Base-by-base conservation (phyloP, 441 rosid genomes). In the Pelargonium australe region DNA sequence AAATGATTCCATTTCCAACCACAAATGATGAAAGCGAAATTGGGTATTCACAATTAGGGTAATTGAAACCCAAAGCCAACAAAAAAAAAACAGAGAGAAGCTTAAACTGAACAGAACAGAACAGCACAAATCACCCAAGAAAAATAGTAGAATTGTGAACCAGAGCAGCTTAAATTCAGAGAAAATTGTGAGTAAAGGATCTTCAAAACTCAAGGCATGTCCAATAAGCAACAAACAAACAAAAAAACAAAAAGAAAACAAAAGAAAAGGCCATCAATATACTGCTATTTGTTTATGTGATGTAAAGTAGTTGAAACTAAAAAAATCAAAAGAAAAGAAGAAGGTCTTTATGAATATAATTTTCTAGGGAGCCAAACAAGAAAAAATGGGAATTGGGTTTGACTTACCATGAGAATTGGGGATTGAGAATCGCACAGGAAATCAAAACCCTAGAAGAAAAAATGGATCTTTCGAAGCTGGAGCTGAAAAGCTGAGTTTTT, bases 211-310 rank as follows among this genome's bases (percentile, higher is more conserved):
- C 3, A 58, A 23, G 3, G 10, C 31, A 58, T 12, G 34, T 20
- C 63, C 63, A 58, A 58, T 20, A 58, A 58, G 63, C 63, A 58
- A 58, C 62, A 20, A 49, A 49, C 34, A 31, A 31, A 31, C 34
- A 31, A 31, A 31, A 4, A 31, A 31, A 31, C 34, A 31, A 31
- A 31, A 31, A 31, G 34, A 1, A 31, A 31, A 31, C 34, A 16
- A 58, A 57, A 9, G 13, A 57, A 58, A 58, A 20, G 63, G n/a
- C 31, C 23, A 23, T 58, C 13, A 58, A 58, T 20, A 58, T 8
- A 58, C 3, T 11, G n/a, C 12, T 49, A 49, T 49, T 49, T 49
- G 55, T 4, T 49, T n/a, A 19, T 53, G 60, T 53, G 20, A 57
- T 53, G 19, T 1, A 5, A 13, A 8, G 5, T 57, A 31, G 5